Evolutionary conservation across 1,139 yeast species (phyloP), one percentile per base, ranked within the genome.

Genomic region (Geotrichum macrosporum): DNA sequence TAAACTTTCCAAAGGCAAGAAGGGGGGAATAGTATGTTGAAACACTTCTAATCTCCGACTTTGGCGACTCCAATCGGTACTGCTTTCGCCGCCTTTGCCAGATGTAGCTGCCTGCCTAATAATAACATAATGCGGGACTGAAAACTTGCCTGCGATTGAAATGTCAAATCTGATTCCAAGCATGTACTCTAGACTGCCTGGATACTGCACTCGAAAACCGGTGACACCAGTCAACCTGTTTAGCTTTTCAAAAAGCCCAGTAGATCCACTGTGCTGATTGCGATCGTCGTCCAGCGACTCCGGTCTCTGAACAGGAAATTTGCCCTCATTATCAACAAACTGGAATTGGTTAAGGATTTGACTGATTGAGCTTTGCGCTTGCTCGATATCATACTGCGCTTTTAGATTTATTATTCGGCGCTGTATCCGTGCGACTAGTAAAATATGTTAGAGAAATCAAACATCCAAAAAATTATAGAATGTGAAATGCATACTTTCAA

Each of bases 21-120:
- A 47, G 6, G 41, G 41, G 3, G 50, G 50, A 5, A 43, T 13
- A 8, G 50, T 43, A 34, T 47, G 50, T 12, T 39, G 38, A 26
- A 43, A 47, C 8, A 47, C 22, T 26, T 40, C 38, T 1, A 47
- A 35, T 41, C 4, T 22, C 4, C 15, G 30, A 18, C 15, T 33
- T 33, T 27, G 18, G n/a, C n/a, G n/a, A 13, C 33, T 20, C 12
- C 15, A 10, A 24, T 24, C 26, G 18, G 19, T 8, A 2, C n/a
- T n/a, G n/a, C n/a, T n/a, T n/a, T n/a, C n/a, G n/a, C n/a, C n/a
- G n/a, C n/a, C n/a, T n/a, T n/a, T n/a, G n/a, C n/a, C n/a, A n/a
- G n/a, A n/a, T n/a, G 44, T 22, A 13, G 38, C 31, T 24, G 21
- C 5, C 19, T 18, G 37, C 20, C 36, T 22, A 31, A 41, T 22